These are phyloP conservation scores for Cordyceps cateniannulata DNA, from an alignment of 2,329 filamentous ascomycete genomes.

Conservation along the genomic window DNA sequence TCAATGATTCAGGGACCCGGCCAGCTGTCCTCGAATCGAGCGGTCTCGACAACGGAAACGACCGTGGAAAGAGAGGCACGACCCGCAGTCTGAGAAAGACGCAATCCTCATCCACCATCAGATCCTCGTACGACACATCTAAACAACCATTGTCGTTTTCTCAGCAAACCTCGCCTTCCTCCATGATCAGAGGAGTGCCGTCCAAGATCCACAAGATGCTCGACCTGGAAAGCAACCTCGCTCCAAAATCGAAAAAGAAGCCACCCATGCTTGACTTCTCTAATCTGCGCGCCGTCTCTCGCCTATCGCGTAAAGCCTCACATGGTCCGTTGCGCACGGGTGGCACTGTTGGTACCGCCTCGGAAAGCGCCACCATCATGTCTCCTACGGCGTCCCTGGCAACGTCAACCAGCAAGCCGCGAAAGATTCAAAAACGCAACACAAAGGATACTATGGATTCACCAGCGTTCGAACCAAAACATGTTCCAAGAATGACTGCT, in stretches of 20 bases:
- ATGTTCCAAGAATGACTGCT: slow-evolving; percentile 21
- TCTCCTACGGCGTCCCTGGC: slow-evolving; percentile 39
- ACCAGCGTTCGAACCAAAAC: slow-evolving; percentile 15
- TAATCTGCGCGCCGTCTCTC: slow-evolving; percentile 31
- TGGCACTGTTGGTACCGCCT: slow-evolving; percentile 25
- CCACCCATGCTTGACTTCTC: slow-evolving; percentile 45
- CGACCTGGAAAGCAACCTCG: slow-evolving; percentile 33
- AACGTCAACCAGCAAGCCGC: slow-evolving; percentile 21
- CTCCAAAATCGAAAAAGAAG: slow-evolving; percentile 31
- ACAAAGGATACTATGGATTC: slow-evolving; percentile 31
- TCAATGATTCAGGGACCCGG: slow-evolving; percentile 41
- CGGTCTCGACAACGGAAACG: slow-evolving; percentile 17
- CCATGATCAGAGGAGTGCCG: slow-evolving; percentile 50
- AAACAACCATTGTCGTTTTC: slow-evolving; percentile 51
- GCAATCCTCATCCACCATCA: slow-evolving; percentile 48
- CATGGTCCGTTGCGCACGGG: slow-evolving; percentile 26
- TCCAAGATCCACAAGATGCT: slow-evolving; percentile 40
- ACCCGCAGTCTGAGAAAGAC: slow-evolving; percentile 39
- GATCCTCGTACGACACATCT: slow-evolving; percentile 50
- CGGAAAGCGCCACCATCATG: slow-evolving; percentile 29
- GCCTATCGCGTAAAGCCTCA: slow-evolving; percentile 22
- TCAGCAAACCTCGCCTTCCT: slow-evolving; percentile 52
- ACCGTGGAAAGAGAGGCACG: slow-evolving; percentile 28
- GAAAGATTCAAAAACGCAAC: slow-evolving; percentile 27
- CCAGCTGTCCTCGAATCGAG: slow-evolving; percentile 25